These are phyloP conservation scores for Miscanthus lutarioriparius DNA, from an alignment of 176 grass and related monocot species.

Conservation along the genomic window DNA sequence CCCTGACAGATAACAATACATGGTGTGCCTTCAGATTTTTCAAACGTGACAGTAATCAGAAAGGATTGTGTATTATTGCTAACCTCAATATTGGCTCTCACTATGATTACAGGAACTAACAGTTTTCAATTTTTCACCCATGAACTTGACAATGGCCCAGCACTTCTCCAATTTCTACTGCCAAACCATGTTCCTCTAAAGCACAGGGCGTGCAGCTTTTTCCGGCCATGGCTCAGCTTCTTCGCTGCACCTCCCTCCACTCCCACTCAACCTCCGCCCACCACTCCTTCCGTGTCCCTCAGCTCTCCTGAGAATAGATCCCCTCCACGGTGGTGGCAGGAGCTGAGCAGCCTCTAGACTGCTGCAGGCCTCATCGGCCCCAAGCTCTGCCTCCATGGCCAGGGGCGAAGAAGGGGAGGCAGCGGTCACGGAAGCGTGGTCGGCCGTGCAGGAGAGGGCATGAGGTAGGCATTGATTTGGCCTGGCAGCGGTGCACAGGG, in stretches of 20 bases:
- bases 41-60: neutral
- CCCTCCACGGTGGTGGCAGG: neutral
- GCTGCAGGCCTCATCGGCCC: neutral
- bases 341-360: neutral
- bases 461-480: neutral
- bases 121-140: slow-evolving; percentile 17
- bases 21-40: neutral
- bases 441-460: neutral
- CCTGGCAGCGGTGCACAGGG: neutral
- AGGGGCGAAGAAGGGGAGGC: neutral
- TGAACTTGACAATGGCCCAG: slow-evolving; percentile 10
- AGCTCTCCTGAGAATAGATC: neutral
- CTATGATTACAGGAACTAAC: slow-evolving; percentile 21
- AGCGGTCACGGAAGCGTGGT: neutral
- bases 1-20: slow-evolving; percentile 13
- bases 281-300: neutral
- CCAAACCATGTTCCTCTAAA: too few relatives aligned
- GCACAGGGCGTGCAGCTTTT: neutral
- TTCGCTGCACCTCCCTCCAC: neutral
- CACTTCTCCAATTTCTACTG: too few relatives aligned
- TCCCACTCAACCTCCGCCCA: neutral
- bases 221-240: neutral
- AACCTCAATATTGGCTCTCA: neutral
- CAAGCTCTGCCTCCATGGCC: neutral
- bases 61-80: neutral